Base-by-base conservation (phyloP, 768 basidiomycete genomes). In the Chlorophyllum brunneum region DNA sequence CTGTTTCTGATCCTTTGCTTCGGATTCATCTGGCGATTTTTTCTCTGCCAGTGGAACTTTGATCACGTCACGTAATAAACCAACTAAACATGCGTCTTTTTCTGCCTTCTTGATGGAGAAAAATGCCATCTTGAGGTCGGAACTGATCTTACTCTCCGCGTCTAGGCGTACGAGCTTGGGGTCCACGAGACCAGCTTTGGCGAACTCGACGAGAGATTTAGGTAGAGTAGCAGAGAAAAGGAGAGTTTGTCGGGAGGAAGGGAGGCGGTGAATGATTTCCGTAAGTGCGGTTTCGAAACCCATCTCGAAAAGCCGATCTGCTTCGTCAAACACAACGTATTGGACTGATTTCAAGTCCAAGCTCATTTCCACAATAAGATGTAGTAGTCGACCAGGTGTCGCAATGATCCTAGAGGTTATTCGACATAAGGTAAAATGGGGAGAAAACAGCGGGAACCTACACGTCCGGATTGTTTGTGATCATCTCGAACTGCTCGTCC, bases 231-330 rank as follows among this genome's bases (percentile, higher is more conserved):
- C 97, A 0, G 95, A 98, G 68, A 98, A 98, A 4, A 99, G 80
- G 34, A 98, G 79, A 2, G 93, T 95, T 69, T 98, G 97, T 27
- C 97, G 85, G 11, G 83, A 80, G 0, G 83, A 54, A 10, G 95
- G 94, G 46, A 99, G 82, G 27, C 94, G 91, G 59, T 86, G 80
- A 11, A 99, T 74, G 59, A 98, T 95, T 69, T 98, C 95, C 48
- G 85, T 86, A 30, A 99, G 78, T 44, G 95, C 88, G 2, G 86
- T 83, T 60, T 92, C 89, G 67, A 99, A 99, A 24, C 97, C 97
- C 85, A 98, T 91, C 65, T 99, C 97, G 67, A 99, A 99, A 9
- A 99, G 81, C 29, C 97, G 87, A 67, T 99, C 97, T 0, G 97
- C 97, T 70, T 99, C 97, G 63, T 99, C 97, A 61, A 98, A 98